Evolutionary conservation across 306 rosid species (phyloP).

Genomic region (Adenanthera pavonina): DNA sequence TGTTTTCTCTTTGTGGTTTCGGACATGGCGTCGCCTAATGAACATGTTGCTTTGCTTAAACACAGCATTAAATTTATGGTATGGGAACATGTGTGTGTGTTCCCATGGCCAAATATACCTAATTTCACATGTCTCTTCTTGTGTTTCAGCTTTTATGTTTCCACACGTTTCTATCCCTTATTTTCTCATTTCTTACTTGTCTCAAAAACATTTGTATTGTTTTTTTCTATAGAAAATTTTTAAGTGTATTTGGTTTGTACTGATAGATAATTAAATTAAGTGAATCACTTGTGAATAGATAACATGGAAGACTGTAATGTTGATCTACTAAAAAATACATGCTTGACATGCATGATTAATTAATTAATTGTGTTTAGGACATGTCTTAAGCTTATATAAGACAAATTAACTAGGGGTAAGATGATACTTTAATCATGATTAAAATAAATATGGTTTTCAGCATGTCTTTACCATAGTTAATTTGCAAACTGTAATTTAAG

Average conservation of each 20-base stretch:
- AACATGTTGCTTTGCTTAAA: background rate
- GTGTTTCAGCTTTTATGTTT: background rate
- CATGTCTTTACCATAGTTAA: background rate
- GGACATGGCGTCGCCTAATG: background rate
- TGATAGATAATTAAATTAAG: too few species aligned
- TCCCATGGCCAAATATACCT: constrained; percentile 35
- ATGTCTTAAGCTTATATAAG: background rate
- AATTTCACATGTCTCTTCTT: background rate
- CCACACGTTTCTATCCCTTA: background rate
- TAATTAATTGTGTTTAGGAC: background rate
- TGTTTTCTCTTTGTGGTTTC: background rate
- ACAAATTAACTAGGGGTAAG: background rate
- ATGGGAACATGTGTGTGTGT: constrained; percentile 30
- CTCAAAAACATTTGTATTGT: too few species aligned
- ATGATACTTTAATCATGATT: background rate
- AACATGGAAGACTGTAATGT: too few species aligned
- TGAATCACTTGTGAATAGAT: too few species aligned
- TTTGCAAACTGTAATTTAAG: too few species aligned
- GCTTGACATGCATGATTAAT: background rate
- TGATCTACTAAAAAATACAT: too few species aligned
- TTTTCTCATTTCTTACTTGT: too few species aligned
- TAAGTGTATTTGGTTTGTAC: background rate
- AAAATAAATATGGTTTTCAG: background rate
- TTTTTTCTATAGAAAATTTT: background rate
- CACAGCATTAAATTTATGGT: constrained; percentile 20